Conservation (phyloP, 139 green algal species). For the Auxenochlorella pyrenoidosa region DNA sequence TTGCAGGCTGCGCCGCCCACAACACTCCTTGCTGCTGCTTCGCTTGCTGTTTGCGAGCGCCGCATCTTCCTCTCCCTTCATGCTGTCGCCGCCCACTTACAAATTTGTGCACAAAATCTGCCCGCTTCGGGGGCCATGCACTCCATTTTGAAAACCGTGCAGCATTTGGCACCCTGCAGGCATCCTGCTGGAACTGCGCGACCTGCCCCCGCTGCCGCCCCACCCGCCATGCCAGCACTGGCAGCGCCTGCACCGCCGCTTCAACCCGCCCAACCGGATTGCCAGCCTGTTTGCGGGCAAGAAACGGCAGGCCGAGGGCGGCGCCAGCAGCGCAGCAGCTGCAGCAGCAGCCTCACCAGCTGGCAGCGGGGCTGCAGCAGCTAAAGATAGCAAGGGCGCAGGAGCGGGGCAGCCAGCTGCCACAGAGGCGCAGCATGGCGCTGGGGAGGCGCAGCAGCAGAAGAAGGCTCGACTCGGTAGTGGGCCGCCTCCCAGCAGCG, state of each 20-base stretch:
- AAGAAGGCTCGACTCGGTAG: too few relatives aligned
- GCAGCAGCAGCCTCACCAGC: background rate
- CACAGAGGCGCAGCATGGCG: background rate
- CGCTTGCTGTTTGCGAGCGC: too few relatives aligned
- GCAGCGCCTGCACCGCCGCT: slow-evolving; percentile 46
- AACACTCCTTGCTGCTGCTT: background rate
- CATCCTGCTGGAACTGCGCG: slow-evolving; percentile 50
- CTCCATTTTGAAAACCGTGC: background rate
- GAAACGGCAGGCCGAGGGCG: background rate
- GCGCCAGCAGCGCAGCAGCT: background rate
- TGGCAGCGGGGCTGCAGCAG: background rate
- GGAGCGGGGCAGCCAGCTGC: background rate
- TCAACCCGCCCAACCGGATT: slow-evolving; percentile 57
- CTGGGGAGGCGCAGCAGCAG: background rate
- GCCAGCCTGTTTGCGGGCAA: slow-evolving; percentile 54
- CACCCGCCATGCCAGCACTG: slow-evolving; percentile 40
- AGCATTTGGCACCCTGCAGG: background rate
- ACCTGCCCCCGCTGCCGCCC: background rate
- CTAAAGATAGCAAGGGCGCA: too few relatives aligned
- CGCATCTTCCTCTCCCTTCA: slow-evolving; percentile 32
- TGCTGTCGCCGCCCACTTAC: background rate
- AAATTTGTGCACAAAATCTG: background rate
- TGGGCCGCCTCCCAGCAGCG: too few relatives aligned
- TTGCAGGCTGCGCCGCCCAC: background rate
- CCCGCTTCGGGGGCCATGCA: background rate